Conservation (phyloP, 345 rosid genomes). For the Clausena lansium region DNA sequence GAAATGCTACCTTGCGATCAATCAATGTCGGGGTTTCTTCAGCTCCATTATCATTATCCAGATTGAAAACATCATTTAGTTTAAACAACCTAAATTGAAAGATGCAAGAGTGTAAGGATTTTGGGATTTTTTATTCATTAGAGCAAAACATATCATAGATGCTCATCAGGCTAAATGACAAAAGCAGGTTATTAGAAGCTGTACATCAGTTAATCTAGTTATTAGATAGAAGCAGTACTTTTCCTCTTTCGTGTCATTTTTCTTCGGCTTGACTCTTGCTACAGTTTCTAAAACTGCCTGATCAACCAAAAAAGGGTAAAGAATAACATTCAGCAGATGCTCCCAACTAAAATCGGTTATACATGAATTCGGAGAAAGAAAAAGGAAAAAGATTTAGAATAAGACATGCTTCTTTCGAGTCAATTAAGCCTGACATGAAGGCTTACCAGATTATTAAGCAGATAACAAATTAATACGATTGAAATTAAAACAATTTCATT, state of each 20-base stretch:
- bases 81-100: constrained; percentile 40
- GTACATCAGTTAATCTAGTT: background rate
- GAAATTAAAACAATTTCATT: background rate
- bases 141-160: background rate
- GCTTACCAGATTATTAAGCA: background rate
- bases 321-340: constrained; percentile 1
- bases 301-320: constrained; percentile 11
- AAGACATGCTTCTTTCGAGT: background rate
- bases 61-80: constrained; percentile 45
- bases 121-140: background rate
- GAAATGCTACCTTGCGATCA: constrained; percentile 43
- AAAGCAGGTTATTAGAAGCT: background rate
- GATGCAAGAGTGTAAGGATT: constrained; percentile 13
- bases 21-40: constrained; percentile 56
- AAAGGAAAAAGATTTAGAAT: background rate
- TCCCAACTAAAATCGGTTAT: background rate
- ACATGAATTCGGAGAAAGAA: background rate
- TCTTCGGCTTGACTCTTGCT: constrained; percentile 52
- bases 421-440: background rate
- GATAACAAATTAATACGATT: background rate
- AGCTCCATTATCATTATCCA: constrained; percentile 51
- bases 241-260: constrained; percentile 57
- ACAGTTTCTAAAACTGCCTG: constrained; percentile 64
- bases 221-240: constrained; percentile 33
- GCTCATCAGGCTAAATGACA: background rate